Evolutionary conservation across 495 filamentous ascomycete genomes (phyloP).

Genomic region (Penicillium parvum): DNA sequence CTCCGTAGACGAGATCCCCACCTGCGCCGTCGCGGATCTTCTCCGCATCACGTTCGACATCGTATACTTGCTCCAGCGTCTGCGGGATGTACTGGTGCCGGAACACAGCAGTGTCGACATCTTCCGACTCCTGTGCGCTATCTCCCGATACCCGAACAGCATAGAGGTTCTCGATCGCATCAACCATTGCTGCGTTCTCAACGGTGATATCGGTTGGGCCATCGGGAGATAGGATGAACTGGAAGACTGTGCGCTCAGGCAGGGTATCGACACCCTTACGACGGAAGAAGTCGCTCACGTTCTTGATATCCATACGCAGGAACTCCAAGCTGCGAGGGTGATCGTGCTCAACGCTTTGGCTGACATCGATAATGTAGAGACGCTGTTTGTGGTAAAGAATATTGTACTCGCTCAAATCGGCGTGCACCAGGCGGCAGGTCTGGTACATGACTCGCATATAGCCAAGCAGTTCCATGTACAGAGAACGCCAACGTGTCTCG

Average conservation of each 20-base stretch:
- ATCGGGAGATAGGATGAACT: slow-evolving; percentile 64
- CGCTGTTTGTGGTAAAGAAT: slow-evolving; percentile 80
- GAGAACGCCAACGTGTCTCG: slow-evolving; percentile 58
- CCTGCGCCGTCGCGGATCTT: slow-evolving; percentile 67
- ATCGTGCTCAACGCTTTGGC: slow-evolving; percentile 93
- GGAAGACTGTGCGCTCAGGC: slow-evolving; percentile 67
- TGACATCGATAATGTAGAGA: slow-evolving; percentile 94
- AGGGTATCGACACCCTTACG: slow-evolving; percentile 76
- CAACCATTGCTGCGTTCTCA: slow-evolving; percentile 38
- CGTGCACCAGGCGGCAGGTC: slow-evolving; percentile 84
- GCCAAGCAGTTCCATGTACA: slow-evolving; percentile 80
- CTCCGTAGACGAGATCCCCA: slow-evolving; percentile 71
- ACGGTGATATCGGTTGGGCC: slow-evolving; percentile 43
- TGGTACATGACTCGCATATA: slow-evolving; percentile 93
- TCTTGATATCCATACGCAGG: slow-evolving; percentile 96
- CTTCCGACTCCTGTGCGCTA: slow-evolving; percentile 40
- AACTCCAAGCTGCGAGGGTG: slow-evolving; percentile 90
- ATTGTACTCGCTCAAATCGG: slow-evolving; percentile 96
- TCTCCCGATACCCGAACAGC: slow-evolving; percentile 38
- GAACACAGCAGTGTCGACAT: slow-evolving; percentile 87
- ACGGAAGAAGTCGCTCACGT: slow-evolving; percentile 85
- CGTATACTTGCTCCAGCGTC: slow-evolving; percentile 90
- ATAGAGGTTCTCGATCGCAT: slow-evolving; percentile 48
- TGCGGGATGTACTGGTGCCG: slow-evolving; percentile 93
- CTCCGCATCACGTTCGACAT: slow-evolving; percentile 85